Conservation (phyloP, 1,139 yeast species). For the Petasospora fabianii region DNA sequence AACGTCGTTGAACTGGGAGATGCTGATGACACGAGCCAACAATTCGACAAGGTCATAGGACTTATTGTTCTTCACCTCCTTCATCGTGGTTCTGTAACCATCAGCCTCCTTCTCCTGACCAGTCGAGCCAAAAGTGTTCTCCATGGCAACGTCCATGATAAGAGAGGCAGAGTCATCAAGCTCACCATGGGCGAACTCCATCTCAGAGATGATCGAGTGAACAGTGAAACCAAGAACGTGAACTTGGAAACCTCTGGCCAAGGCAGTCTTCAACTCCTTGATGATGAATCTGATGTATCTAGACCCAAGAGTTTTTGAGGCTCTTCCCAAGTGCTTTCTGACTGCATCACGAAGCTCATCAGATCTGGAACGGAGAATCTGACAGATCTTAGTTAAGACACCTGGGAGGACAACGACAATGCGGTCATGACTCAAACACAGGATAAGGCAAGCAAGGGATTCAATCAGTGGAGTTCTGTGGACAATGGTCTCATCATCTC, state of each 20-base stretch:
- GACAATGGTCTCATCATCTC: conserved; percentile 77
- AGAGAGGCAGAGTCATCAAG: conserved; percentile 64
- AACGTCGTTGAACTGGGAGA: conserved; percentile 55
- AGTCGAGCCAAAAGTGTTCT: conserved; percentile 87
- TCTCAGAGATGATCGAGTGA: conserved; percentile 62
- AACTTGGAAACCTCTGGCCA: conserved; percentile 86
- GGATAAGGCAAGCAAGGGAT: conserved; percentile 68
- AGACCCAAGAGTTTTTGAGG: conserved; percentile 66
- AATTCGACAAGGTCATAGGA: conserved; percentile 87
- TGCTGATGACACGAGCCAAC: conserved; percentile 60
- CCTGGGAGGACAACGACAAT: conserved; percentile 70
- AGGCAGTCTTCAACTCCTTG: conserved; percentile 72
- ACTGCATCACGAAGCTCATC: conserved; percentile 88
- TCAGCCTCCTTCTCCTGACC: conserved; percentile 96
- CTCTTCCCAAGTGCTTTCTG: conserved; percentile 69
- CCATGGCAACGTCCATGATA: conserved; percentile 77
- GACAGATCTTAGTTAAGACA: conserved; percentile 78
- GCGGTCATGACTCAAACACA: conserved; percentile 57
- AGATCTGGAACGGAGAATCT: conserved; percentile 78
- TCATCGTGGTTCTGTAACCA: conserved; percentile 81
- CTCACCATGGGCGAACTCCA: conserved; percentile 64
- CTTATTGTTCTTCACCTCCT: conserved; percentile 86
- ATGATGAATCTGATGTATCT: conserved; percentile 69
- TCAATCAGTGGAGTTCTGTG: conserved; percentile 78
- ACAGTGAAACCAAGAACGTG: conserved; percentile 90